Evolutionary conservation across 2,329 filamentous ascomycete species (phyloP).

Genomic region (Stachybotrys chartarum): DNA sequence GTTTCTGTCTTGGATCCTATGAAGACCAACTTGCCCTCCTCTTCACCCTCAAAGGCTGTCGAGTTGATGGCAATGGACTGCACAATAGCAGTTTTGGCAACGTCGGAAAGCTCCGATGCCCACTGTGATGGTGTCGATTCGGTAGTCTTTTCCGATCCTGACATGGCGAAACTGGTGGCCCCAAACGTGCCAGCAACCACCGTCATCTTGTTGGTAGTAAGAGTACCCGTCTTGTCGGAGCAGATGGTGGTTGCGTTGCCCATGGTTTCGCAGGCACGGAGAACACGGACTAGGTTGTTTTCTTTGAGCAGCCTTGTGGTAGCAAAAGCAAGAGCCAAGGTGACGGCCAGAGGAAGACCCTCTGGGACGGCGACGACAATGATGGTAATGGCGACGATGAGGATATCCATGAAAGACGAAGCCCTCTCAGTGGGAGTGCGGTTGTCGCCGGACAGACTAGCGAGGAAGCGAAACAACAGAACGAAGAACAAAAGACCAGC

Average conservation of each 20-base stretch:
- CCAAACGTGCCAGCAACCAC: constrained; percentile 65
- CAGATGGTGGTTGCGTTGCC: constrained; percentile 69
- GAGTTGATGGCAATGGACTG: constrained; percentile 49
- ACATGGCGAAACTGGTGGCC: constrained; percentile 24
- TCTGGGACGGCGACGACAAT: constrained; percentile 63
- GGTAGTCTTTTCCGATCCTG: constrained; percentile 16
- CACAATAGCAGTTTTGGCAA: constrained; percentile 26
- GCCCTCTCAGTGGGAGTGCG: constrained; percentile 47
- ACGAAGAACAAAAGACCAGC: constrained; percentile 69
- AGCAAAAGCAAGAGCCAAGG: constrained; percentile 60
- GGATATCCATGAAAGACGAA: constrained; percentile 52
- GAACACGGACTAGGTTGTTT: constrained; percentile 60
- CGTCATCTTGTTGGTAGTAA: constrained; percentile 62
- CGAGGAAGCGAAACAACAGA: constrained; percentile 71
- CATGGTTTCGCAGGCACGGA: constrained; percentile 66
- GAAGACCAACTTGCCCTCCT: constrained; percentile 36
- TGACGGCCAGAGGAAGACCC: constrained; percentile 60
- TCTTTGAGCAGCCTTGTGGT: constrained; percentile 64
- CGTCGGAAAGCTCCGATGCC: constrained; percentile 11
- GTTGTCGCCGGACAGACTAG: constrained; percentile 45
- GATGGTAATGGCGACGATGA: constrained; percentile 60
- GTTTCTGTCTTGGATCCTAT: constrained; percentile 52
- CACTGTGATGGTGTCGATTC: constrained; percentile 8
- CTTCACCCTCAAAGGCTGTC: constrained; percentile 47
- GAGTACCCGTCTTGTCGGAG: constrained; percentile 49